phyloP scores from a whole-genome alignment of 768 basidiomycete genomes.

The Hygrophorus pudorinus region DNA sequence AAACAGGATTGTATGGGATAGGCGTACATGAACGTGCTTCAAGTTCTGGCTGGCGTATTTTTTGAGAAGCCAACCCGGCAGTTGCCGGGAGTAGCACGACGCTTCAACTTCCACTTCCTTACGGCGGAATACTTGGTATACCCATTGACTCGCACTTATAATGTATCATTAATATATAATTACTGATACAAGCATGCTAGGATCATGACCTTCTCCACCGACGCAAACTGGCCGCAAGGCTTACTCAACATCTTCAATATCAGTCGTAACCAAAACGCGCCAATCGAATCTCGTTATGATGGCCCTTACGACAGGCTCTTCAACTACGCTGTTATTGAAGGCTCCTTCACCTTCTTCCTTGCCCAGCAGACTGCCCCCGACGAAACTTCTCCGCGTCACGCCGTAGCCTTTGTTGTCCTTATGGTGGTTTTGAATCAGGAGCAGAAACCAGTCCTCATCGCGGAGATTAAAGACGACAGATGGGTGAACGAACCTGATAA shows the following conservation, averaged over 20 bases:
- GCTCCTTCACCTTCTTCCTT: slow-evolving; percentile 21
- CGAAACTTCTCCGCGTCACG: slow-evolving; percentile 11
- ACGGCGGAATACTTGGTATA: slow-evolving; percentile 1
- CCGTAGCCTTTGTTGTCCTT: slow-evolving; percentile 19
- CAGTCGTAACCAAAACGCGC: slow-evolving; percentile 14
- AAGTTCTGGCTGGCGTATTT: too few species aligned
- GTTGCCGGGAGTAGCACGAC: too few species aligned
- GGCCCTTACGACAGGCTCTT: slow-evolving; percentile 30
- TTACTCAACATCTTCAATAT: slow-evolving; percentile 22
- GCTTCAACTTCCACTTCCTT: neutral
- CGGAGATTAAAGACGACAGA: slow-evolving; percentile 9
- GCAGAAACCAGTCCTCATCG: slow-evolving; percentile 9
- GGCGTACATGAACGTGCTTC: too few species aligned
- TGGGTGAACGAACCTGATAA: slow-evolving; percentile 8
- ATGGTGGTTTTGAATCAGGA: slow-evolving; percentile 20
- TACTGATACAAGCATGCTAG: slow-evolving; percentile 5
- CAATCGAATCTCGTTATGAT: slow-evolving; percentile 24
- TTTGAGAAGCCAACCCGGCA: too few species aligned
- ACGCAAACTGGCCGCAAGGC: slow-evolving; percentile 20
- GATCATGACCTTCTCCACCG: slow-evolving; percentile 13
- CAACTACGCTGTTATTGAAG: slow-evolving; percentile 22
- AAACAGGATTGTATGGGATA: too few species aligned
- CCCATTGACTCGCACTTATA: slow-evolving; percentile 3
- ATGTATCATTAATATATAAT: too few species aligned
- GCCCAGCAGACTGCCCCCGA: slow-evolving; percentile 20